Base-by-base conservation (phyloP, 1,284 basidiomycete genomes). In the Apiotrichum siamense region DNA sequence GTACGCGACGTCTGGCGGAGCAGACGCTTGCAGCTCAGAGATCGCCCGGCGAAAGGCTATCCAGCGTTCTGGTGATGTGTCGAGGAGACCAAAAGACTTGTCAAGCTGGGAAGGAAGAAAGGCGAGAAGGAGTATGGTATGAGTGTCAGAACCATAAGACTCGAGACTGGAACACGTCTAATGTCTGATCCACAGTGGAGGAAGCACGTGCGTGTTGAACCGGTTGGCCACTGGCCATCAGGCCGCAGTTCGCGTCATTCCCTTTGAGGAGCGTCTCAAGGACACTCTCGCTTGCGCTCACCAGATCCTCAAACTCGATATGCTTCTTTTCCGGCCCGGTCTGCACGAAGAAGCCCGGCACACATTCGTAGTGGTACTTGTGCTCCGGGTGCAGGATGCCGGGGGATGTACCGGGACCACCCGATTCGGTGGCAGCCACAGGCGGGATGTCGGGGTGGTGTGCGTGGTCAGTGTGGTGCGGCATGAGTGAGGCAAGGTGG, bases 301-400 rank as follows among this genome's bases (percentile, higher is more conserved):
- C 70, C 39, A 70, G 62, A 7, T 70, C 55, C 44, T 70, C 65
- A 43, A 64, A 67, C 13, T 57, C 54, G 42, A 65, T 38, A 43
- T 61, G 58, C 55, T 65, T 65, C 13, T 57, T 60, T 31, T 63
- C 45, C 2, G 63, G 64, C 20, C 67, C 66, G 27, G 65, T 67
- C 55, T 72, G 70, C 3, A 64, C 27, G 52, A 73, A 72, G 60
- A 64, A 67, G 4, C 69, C 69, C 44, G 58, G 58, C 7, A 70
- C 61, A 21, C 63, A 55, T 56, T 70, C 64, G 58, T 64, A 73
- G 2, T 38, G 27, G 57, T 58, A 73, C 25, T 53, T 55, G 42
- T 63, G 58, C 5, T 59, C 63, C 26, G 56, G 50, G 29, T 61
- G 60, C 12, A 66, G 50, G 4, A 58, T 13, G 11, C 59, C 60